Percentiles rank a stretch among this genome's conserved stretches.
Conservation (phyloP, 106 monocot genomes). For the Chionographis japonica region DNA sequence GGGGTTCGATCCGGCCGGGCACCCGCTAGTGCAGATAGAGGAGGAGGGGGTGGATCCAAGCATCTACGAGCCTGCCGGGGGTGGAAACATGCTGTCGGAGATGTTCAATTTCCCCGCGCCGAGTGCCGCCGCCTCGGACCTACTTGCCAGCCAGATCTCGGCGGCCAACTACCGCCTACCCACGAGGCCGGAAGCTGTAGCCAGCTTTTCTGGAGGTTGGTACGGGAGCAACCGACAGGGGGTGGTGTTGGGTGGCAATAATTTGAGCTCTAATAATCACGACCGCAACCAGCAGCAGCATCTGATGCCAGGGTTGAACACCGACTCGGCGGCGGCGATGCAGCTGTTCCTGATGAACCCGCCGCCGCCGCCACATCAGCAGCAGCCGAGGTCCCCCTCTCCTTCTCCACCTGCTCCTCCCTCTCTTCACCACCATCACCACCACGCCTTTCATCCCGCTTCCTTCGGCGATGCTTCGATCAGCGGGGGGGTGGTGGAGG, state of each 20-base stretch:
- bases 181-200: conserved; percentile 4
- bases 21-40: conserved; percentile 29
- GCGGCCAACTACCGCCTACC: conserved; percentile 9
- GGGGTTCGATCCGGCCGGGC: conserved; percentile 32
- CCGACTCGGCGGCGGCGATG: conserved; percentile 53
- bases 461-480: conserved; percentile 6
- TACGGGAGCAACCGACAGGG: conserved; percentile 15
- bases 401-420: conserved; percentile 24
- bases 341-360: conserved; percentile 59
- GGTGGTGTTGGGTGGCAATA: background rate
- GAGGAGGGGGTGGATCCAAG: conserved; percentile 19
- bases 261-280: background rate
- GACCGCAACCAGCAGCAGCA: conserved; percentile 4
- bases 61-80: conserved; percentile 35
- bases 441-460: conserved; percentile 20
- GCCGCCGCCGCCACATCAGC: conserved; percentile 7
- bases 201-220: conserved; percentile 5
- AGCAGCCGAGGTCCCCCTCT: conserved; percentile 32
- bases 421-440: conserved; percentile 19
- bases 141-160: conserved; percentile 56
- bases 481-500: conserved; percentile 41
- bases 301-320: conserved; percentile 27
- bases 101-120: conserved; percentile 67
- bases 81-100: conserved; percentile 62
- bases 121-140: conserved; percentile 39